Conservation (phyloP, 306 rosid genomes). For the Corylus americana region DNA sequence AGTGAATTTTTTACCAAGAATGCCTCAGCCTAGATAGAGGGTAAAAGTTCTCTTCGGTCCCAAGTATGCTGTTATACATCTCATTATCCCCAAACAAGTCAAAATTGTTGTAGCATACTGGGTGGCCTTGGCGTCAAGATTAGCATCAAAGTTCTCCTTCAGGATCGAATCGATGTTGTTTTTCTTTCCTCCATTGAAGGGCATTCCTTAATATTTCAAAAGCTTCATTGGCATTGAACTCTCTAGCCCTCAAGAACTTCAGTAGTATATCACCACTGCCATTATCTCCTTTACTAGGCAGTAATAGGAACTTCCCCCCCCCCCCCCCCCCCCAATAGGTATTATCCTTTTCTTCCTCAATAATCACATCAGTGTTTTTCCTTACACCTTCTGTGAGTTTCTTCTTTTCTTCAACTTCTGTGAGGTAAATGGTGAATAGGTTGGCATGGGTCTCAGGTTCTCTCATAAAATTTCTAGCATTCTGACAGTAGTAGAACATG, state of each 20-base stretch:
- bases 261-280: constrained; percentile 40
- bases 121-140: constrained; percentile 43
- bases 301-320: constrained; percentile 46
- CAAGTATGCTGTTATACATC: constrained; percentile 38
- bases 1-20: background rate
- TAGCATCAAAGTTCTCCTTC: constrained; percentile 36
- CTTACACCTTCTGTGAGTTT: background rate
- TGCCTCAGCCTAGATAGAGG: background rate
- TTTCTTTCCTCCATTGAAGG: constrained; percentile 52
- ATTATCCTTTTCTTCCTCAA: constrained; percentile 5
- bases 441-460: too few species aligned
- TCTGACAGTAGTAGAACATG: too few species aligned
- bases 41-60: constrained; percentile 32
- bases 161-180: constrained; percentile 39
- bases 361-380: background rate
- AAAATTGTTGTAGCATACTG: constrained; percentile 49
- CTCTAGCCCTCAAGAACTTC: constrained; percentile 54
- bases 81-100: constrained; percentile 44
- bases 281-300: constrained; percentile 42
- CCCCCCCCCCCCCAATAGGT: constrained; percentile 51
- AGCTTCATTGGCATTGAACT: constrained; percentile 46
- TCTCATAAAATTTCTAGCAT: too few species aligned
- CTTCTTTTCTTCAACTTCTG: background rate
- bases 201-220: constrained; percentile 55
- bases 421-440: too few species aligned